Base-by-base conservation (phyloP, 163 green algal species). In the Trebouxia gelatinosa region DNA sequence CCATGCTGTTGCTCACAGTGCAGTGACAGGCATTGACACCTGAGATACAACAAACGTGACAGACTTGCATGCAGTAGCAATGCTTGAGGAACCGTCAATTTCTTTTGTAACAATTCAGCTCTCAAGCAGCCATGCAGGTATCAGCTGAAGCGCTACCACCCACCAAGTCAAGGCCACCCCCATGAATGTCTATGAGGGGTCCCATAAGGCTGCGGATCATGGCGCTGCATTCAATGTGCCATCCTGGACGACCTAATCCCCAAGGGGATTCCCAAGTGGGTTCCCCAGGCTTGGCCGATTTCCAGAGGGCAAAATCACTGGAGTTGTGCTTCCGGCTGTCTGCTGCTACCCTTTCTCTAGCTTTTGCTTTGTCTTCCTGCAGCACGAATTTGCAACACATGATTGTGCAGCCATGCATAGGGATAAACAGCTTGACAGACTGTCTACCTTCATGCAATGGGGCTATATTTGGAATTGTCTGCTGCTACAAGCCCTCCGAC, bases 301-400 rank as follows among this genome's bases (percentile, higher is more conserved):
- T 98, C 94, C 94, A 98, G 29, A 98, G 89, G 23, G 92, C 96
- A 91, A 99, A 99, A 81, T 99, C 96, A 0, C 90, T 91, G 0
- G 93, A 83, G 29, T 91, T 85, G 29, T 89, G 88, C 87, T 99
- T 99, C 40, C 93, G 84, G 16, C 38, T 80, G 80, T 98, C 94
- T 29, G 97, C 87, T 0, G 85, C 88, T 50, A 99, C 94, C 1
- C 95, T 82, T 84, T 98, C 92, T 6, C 95, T 94, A 1, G 95
- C 93, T 28, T 89, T 81, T 72, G n/a, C n/a, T n/a, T 95, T 95
- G 82, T 96, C 91, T 37, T 95, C 89, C 87, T 90, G 87, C 58
- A 82, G 29, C 31, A 66, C 11, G 5, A 66, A n/a, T n/a, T 34
- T 21, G 29, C 59, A 70, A 28, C 16, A n/a, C 28, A 38, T 70